Evolutionary conservation across 1,284 basidiomycete species (phyloP).

Genomic region (Fistulinella cinereoalba): DNA sequence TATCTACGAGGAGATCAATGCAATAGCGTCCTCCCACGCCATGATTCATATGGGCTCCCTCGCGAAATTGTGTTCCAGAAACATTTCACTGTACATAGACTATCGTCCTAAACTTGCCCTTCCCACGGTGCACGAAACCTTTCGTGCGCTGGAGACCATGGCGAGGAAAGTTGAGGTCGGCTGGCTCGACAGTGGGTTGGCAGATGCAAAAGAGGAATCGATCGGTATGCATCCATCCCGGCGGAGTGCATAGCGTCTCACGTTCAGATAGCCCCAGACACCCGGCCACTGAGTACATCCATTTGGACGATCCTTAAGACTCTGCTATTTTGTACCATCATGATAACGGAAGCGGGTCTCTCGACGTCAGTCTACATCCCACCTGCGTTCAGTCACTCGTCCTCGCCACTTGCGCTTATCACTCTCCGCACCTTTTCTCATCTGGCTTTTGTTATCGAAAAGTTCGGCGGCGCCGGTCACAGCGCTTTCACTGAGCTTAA

Average conservation of each 20-base stretch:
- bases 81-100: constrained; percentile 48
- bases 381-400: constrained; percentile 28
- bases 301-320: constrained; percentile 70
- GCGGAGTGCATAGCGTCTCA: constrained; percentile 3
- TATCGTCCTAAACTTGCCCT: constrained; percentile 47
- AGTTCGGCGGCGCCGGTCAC: constrained; percentile 62
- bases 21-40: constrained; percentile 42
- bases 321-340: constrained; percentile 62
- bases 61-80: constrained; percentile 48
- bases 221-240: constrained; percentile 33
- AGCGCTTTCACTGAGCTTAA: constrained; percentile 63
- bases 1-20: constrained; percentile 36
- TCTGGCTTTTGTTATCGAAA: constrained; percentile 67
- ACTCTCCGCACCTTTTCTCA: constrained; percentile 55
- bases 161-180: constrained; percentile 46
- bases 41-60: constrained; percentile 51
- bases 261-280: constrained; percentile 35
- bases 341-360: constrained; percentile 64
- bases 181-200: constrained; percentile 50
- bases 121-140: constrained; percentile 40
- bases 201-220: constrained; percentile 36
- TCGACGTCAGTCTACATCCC: constrained; percentile 52
- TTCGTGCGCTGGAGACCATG: constrained; percentile 40
- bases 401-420: constrained; percentile 47
- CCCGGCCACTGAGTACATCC: constrained; percentile 42